A percentile compares a stretch with the other conserved stretches of the same genome.
These are phyloP conservation scores for Mucor saturninus DNA, from an alignment of 371 early-diverging fungal genomes.

Conservation along the genomic window DNA sequence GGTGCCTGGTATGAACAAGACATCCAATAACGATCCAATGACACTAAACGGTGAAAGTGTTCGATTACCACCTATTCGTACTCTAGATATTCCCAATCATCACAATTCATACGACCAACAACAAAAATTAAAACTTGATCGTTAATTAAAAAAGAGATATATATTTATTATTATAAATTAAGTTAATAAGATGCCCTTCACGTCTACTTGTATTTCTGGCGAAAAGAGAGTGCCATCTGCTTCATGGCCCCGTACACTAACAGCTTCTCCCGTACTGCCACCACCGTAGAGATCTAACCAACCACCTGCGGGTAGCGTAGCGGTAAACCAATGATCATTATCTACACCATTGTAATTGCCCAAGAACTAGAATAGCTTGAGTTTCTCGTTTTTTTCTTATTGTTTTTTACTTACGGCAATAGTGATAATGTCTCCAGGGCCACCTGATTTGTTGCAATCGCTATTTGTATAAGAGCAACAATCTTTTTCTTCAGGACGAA, in stretches of 20 bases:
- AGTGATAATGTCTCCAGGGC: neutral
- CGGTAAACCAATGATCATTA: neutral
- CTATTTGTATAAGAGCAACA: slow-evolving; percentile 22
- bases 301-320: slow-evolving; percentile 12
- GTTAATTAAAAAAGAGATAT: neutral
- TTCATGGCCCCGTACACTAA: neutral
- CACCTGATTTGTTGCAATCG: slow-evolving; percentile 12
- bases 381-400: neutral
- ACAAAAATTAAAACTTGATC: slow-evolving; percentile 11
- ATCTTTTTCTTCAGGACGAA: slow-evolving; percentile 10
- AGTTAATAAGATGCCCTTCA: neutral
- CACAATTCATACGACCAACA: slow-evolving; percentile 13
- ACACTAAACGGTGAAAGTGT: slow-evolving; percentile 17
- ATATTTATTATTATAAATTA: slow-evolving; percentile 1
- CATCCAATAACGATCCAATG: slow-evolving; percentile 1
- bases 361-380: neutral
- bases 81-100: slow-evolving; percentile 17
- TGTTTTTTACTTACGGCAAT: slow-evolving; percentile 8
- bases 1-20: slow-evolving; percentile 31
- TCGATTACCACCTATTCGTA: slow-evolving; percentile 40
- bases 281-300: slow-evolving; percentile 5
- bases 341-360: neutral
- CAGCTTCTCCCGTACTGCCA: neutral
- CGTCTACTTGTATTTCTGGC: neutral
- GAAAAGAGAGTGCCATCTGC: neutral